Base-by-base conservation (phyloP, 495 filamentous ascomycete species). In the Articulospora tetracladia region DNA sequence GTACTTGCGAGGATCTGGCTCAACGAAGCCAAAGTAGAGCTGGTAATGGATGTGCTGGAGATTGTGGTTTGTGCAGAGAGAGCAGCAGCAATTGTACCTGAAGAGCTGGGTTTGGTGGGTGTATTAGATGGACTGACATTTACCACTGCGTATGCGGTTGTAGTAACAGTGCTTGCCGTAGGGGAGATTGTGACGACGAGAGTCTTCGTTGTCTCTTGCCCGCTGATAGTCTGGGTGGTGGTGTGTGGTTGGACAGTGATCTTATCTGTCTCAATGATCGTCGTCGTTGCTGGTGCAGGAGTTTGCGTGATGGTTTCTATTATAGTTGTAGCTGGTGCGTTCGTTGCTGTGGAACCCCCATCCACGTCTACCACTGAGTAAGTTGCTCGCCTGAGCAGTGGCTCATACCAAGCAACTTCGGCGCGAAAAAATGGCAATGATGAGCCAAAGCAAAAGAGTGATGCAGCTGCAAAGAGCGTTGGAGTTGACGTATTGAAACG, bases 321-420 rank as follows among this genome's bases (percentile, higher is more conserved):
- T 30, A 66, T 47, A 28, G 66, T 68, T 12, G 53, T 30, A 15
- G 23, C 47, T 41, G 26, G 26, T 13, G 8, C 52, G 17, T 11
- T 28, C 23, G 49, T 23, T 36, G 57, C 22, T 20, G 59, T 28
- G 4, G 66, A 27, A 12, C 64, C 67, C 10, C 67, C 67, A 61
- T 69, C 67, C 19, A 69, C 67, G 15, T 60, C 44, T 13, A 69
- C 64, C 19, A 69, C 67, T 20, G 67, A 69, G 36, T 69, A 69
- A 22, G 63, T 64, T 60, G 67, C 67, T 36, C 67, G 55, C 57
- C 27, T 46, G 34, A 55, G 48, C 13, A 66, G 48, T 27, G 67
- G 50, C 30, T 64, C 57, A 2, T 54, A 22, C 20, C 41, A 28
- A 13, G 39, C 46, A 24, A 48, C 2, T 10, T 55, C 48, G 19